Evolutionary conservation across 306 rosid species (phyloP).

Genomic region (Quercus mongolica): DNA sequence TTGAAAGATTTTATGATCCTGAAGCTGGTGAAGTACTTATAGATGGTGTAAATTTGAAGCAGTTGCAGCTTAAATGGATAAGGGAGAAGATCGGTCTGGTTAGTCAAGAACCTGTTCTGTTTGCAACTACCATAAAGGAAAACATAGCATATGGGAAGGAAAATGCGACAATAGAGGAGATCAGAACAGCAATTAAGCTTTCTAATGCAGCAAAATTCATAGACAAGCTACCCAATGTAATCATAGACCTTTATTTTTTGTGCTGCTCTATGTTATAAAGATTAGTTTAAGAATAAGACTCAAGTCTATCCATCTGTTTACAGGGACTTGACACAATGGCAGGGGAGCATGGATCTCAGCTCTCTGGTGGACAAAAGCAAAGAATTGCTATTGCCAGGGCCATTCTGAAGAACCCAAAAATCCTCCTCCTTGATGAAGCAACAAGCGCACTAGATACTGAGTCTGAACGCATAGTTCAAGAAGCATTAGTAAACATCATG

Average conservation of each 20-base stretch:
- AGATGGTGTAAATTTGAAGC: constrained; percentile 68
- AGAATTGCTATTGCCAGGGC: constrained; percentile 96
- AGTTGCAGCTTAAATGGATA: constrained; percentile 58
- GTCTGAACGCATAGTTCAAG: constrained; percentile 91
- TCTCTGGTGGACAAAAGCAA: constrained; percentile 98
- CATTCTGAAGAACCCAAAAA: constrained; percentile 80
- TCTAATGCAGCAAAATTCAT: constrained; percentile 89
- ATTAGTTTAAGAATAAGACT: neutral
- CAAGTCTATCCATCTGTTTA: neutral
- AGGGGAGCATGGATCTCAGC: constrained; percentile 87
- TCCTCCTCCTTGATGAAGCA: constrained; percentile 93
- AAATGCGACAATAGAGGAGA: constrained; percentile 67
- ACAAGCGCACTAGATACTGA: constrained; percentile 90
- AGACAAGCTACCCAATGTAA: constrained; percentile 65
- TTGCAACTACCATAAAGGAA: constrained; percentile 58
- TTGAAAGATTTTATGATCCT: constrained; percentile 91
- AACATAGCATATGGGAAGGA: constrained; percentile 85
- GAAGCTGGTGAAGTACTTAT: constrained; percentile 74
- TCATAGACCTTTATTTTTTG: neutral
- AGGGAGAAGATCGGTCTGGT: constrained; percentile 83
- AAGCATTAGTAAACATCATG: constrained; percentile 66
- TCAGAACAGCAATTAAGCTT: constrained; percentile 54
- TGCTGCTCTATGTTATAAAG: neutral
- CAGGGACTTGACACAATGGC: constrained; percentile 82
- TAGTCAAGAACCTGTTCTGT: constrained; percentile 79